Evolutionary conservation across 495 filamentous ascomycete species (phyloP).

Genomic region (Choiromyces venosus): DNA sequence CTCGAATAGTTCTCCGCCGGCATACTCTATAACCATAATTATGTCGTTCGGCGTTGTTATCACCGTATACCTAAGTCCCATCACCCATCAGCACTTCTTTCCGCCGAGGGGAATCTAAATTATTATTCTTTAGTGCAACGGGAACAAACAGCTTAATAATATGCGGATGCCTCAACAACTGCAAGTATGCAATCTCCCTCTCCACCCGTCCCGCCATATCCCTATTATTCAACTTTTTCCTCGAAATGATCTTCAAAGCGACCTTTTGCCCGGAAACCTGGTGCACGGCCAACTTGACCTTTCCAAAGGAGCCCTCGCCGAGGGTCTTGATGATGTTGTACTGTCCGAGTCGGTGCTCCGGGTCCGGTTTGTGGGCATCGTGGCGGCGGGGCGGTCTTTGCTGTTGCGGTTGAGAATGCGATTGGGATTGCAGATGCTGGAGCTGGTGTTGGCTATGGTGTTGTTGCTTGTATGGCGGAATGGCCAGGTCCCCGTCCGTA

Average conservation of each 20-base stretch:
- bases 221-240: conserved; percentile 87
- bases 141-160: conserved; percentile 89
- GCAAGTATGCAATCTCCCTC: conserved; percentile 95
- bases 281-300: conserved; percentile 94
- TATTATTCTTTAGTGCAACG: conserved; percentile 2
- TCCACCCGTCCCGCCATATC: conserved; percentile 98
- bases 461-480: conserved; percentile 49
- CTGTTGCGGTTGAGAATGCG: conserved; percentile 38
- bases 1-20: conserved; percentile 93
- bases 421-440: conserved; percentile 25
- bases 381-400: conserved; percentile 31
- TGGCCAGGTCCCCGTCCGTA: conserved; percentile 45
- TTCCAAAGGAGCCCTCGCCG: conserved; percentile 94
- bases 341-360: conserved; percentile 77
- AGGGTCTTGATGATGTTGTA: conserved; percentile 86
- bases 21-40: conserved; percentile 98
- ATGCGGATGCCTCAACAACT: conserved; percentile 90
- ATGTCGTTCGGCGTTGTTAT: conserved; percentile 91
- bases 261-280: conserved; percentile 86
- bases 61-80: conserved; percentile 69
- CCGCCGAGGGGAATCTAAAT: not conserved
- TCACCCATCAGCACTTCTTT: conserved; percentile 20
- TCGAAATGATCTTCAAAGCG: conserved; percentile 91
- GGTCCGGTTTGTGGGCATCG: conserved; percentile 39
- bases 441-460: conserved; percentile 40